Percentiles rank a stretch among this genome's conserved stretches.
These are phyloP conservation scores for Crataegus laevigata DNA, from an alignment of 306 rosid genomes.

Conservation along the genomic window DNA sequence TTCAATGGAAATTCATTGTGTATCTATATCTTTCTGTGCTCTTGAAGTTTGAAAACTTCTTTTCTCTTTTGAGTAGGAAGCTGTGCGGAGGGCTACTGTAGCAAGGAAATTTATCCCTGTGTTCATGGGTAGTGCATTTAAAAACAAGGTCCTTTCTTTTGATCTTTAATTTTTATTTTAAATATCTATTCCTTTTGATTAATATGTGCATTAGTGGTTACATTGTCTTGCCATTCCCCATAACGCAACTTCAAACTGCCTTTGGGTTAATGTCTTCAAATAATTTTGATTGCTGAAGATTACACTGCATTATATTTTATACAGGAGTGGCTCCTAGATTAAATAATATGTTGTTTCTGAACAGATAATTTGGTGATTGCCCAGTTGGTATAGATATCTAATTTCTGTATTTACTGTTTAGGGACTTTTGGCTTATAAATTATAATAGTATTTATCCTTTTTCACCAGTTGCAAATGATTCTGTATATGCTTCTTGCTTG, in stretches of 20 bases:
- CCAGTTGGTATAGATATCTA: not conserved
- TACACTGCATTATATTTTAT: not conserved
- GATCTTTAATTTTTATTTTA: not conserved
- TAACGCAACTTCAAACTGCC: not conserved
- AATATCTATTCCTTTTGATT: not conserved
- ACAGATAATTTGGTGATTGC: not conserved
- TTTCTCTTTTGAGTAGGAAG: slow-evolving; percentile 44
- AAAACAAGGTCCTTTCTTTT: slow-evolving; percentile 65
- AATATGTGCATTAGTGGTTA: not conserved
- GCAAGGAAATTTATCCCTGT: slow-evolving; percentile 84
- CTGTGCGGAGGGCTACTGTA: slow-evolving; percentile 83
- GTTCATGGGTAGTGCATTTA: slow-evolving; percentile 98
- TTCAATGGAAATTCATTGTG: not conserved
- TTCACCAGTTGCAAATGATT: not conserved
- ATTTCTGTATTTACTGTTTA: not conserved
- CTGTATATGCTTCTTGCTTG: not conserved
- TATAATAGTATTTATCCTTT: not conserved
- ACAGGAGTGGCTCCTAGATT: not conserved
- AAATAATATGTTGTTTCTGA: not conserved
- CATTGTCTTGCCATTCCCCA: not conserved
- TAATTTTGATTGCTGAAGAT: not conserved
- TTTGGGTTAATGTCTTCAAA: not conserved
- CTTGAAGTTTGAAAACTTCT: not conserved
- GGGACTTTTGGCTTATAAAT: too few relatives aligned
- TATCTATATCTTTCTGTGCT: not conserved